phyloP scores from a whole-genome alignment of 2,329 filamentous ascomycete genomes.

The Colletotrichum trifolii region DNA sequence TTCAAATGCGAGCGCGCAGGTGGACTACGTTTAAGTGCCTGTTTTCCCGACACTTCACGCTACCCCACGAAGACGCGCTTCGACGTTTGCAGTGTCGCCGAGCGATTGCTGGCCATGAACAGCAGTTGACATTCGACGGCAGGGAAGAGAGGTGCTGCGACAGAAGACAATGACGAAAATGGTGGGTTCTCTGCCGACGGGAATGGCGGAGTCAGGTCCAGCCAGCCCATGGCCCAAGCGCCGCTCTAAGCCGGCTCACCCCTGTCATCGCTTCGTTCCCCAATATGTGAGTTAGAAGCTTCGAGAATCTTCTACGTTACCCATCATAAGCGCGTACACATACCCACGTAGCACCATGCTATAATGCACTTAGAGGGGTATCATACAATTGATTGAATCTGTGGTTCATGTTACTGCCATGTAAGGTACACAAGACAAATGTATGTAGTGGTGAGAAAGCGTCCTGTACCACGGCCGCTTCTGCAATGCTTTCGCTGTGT shows the following conservation, averaged over 20 bases:
- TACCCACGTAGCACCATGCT: background rate
- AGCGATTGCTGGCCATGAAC: background rate
- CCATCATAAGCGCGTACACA: background rate
- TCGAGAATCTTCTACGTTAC: constrained; percentile 45
- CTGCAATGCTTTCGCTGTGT: constrained; percentile 1
- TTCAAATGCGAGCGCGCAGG: no score
- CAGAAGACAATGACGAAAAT: constrained; percentile 34
- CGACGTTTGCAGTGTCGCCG: background rate
- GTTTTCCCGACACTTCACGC: no score
- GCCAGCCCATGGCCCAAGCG: constrained; percentile 31
- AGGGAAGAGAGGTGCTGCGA: constrained; percentile 7
- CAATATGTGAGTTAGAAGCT: constrained; percentile 40
- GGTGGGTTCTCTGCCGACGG: constrained; percentile 33
- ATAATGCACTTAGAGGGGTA: constrained; percentile 18
- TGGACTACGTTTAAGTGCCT: no score
- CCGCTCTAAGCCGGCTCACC: constrained; percentile 6
- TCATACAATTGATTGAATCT: constrained; percentile 24
- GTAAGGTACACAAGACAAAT: no score
- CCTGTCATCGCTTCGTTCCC: background rate
- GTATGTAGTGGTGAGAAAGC: no score
- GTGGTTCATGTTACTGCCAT: background rate
- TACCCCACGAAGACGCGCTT: background rate
- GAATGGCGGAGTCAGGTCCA: constrained; percentile 35
- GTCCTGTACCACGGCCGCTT: no score
- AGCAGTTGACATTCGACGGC: background rate